These are phyloP conservation scores for Chlamydomonas reinhardtii DNA, from an alignment of 163 green algal genomes.

Conservation along the genomic window DNA sequence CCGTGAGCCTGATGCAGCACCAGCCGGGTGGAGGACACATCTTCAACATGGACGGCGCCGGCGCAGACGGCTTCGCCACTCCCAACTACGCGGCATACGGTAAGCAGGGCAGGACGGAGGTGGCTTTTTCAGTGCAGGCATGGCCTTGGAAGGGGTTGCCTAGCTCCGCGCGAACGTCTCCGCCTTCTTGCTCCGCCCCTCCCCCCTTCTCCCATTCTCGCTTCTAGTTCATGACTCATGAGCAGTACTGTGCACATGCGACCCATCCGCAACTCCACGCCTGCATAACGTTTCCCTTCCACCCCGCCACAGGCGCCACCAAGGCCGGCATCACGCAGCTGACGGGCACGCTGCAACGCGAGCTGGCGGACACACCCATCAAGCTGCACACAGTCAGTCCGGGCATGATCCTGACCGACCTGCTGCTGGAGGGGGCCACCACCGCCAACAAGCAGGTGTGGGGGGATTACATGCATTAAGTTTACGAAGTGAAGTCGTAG, in stretches of 20 bases:
- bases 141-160: too few relatives aligned
- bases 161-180: too few relatives aligned
- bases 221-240: too few relatives aligned
- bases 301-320: slow-evolving; percentile 83
- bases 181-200: too few relatives aligned
- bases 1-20: slow-evolving; percentile 44
- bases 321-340: slow-evolving; percentile 86
- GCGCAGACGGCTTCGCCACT: slow-evolving; percentile 77
- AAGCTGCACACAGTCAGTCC: slow-evolving; percentile 78
- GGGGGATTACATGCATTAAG: too few relatives aligned
- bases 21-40: slow-evolving; percentile 79
- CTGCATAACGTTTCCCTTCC: too few relatives aligned
- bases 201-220: too few relatives aligned
- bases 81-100: slow-evolving; percentile 85
- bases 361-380: slow-evolving; percentile 8
- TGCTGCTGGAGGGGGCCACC: slow-evolving; percentile 87
- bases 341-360: slow-evolving; percentile 66
- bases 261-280: too few relatives aligned
- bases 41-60: slow-evolving; percentile 90
- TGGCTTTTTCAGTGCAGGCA: too few relatives aligned
- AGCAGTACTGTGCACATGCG: too few relatives aligned
- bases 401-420: slow-evolving; percentile 92
- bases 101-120: not conserved
- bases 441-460: slow-evolving; percentile 78
- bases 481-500: too few relatives aligned